Evolutionary conservation across 805 yeast species (phyloP).

Genomic region (Pichia gijzeniarum): DNA sequence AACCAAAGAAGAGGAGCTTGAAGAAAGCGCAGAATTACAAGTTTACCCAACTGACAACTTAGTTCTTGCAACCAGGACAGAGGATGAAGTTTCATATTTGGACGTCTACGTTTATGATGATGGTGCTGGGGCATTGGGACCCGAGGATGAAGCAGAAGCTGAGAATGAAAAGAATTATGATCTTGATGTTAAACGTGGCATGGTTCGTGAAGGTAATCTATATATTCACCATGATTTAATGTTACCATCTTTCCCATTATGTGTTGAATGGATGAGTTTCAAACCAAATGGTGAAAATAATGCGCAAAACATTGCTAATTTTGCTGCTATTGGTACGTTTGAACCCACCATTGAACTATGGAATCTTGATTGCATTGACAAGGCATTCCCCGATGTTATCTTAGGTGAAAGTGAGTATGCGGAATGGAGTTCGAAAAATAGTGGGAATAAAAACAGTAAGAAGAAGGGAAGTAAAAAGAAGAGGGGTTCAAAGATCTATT

Average conservation of each 20-base stretch:
- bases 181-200: slow-evolving; percentile 69
- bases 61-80: slow-evolving; percentile 88
- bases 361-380: slow-evolving; percentile 89
- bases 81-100: slow-evolving; percentile 86
- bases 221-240: slow-evolving; percentile 95
- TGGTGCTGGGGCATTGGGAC: slow-evolving; percentile 61
- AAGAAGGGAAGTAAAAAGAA: slow-evolving; percentile 44
- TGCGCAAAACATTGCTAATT: slow-evolving; percentile 61
- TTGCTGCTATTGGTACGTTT: slow-evolving; percentile 94
- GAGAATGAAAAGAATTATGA: slow-evolving; percentile 60
- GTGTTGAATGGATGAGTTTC: slow-evolving; percentile 91
- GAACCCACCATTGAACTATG: slow-evolving; percentile 97
- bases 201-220: slow-evolving; percentile 64
- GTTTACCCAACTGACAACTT: slow-evolving; percentile 86
- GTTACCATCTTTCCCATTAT: slow-evolving; percentile 95
- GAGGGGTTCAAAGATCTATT: slow-evolving; percentile 42
- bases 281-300: slow-evolving; percentile 47
- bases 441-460: slow-evolving; percentile 31
- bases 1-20: slow-evolving; percentile 54
- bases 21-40: slow-evolving; percentile 79
- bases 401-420: slow-evolving; percentile 64
- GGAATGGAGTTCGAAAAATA: slow-evolving; percentile 16
- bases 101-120: slow-evolving; percentile 95
- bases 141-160: slow-evolving; percentile 55
- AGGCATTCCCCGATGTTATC: slow-evolving; percentile 90